Conservation (phyloP, 805 yeast species). For the Maudiozyma serrabonitensis region DNA sequence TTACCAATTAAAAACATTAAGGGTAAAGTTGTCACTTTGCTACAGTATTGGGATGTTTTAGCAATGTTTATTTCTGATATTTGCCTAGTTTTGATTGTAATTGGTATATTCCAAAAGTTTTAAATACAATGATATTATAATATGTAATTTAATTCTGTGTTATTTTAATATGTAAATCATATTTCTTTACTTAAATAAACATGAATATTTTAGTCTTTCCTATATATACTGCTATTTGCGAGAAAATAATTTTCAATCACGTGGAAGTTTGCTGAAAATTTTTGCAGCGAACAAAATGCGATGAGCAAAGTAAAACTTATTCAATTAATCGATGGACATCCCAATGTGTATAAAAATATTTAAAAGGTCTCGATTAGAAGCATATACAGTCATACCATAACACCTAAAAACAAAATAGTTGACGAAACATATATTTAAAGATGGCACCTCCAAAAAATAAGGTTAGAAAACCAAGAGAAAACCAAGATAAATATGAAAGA, state of each 20-base stretch:
- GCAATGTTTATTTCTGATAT: slow-evolving; percentile 27
- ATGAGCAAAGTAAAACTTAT: background rate
- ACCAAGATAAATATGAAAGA: slow-evolving; percentile 29
- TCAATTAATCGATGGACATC: too few relatives aligned
- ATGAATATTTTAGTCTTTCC: too few relatives aligned
- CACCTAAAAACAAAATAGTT: too few relatives aligned
- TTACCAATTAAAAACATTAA: slow-evolving; percentile 23
- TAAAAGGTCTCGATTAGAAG: too few relatives aligned
- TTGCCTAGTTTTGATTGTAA: slow-evolving; percentile 24
- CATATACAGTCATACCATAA: too few relatives aligned
- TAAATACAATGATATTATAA: background rate
- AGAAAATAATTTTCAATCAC: background rate
- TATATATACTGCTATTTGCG: too few relatives aligned
- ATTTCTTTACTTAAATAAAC: too few relatives aligned
- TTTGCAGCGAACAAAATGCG: background rate
- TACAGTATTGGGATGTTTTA: slow-evolving; percentile 28
- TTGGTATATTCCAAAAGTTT: slow-evolving; percentile 22
- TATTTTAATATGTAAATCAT: too few relatives aligned
- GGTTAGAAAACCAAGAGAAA: slow-evolving; percentile 19
- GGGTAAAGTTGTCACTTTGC: slow-evolving; percentile 17
- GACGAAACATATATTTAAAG: background rate
- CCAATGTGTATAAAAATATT: too few relatives aligned
- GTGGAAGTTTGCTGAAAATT: background rate
- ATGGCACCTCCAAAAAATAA: slow-evolving; percentile 4
- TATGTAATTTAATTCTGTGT: too few relatives aligned